Conservation (phyloP, 208 protist genomes). For the Trichomonas tenax region DNA sequence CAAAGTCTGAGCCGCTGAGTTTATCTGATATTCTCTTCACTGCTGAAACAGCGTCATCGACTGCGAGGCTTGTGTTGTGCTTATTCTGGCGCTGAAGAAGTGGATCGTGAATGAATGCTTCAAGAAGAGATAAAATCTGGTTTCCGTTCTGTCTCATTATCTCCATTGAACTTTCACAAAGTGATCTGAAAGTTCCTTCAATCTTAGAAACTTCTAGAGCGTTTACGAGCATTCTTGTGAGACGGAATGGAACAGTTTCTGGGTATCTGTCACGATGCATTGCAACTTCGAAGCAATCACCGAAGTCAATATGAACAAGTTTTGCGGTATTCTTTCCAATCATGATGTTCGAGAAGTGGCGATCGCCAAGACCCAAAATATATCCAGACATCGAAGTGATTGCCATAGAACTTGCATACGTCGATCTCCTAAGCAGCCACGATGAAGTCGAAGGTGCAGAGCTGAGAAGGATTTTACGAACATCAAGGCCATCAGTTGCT, state of each 20-base stretch:
- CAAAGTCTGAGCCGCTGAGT: background rate
- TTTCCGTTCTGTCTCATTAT: background rate
- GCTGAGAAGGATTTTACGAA: background rate
- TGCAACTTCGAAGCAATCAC: constrained; percentile 12
- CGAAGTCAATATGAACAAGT: constrained; percentile 22
- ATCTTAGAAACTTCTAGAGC: background rate
- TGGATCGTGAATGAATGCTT: constrained; percentile 22
- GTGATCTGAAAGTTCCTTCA: background rate
- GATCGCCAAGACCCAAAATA: constrained; percentile 68
- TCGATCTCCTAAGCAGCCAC: background rate
- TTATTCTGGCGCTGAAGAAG: background rate
- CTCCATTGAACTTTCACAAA: background rate
- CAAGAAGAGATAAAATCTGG: background rate
- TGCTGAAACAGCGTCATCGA: background rate
- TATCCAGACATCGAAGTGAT: constrained; percentile 84
- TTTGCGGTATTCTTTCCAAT: constrained; percentile 47
- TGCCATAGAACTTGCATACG: constrained; percentile 56
- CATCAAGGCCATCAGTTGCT: background rate
- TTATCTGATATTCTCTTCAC: background rate
- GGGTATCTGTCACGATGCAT: background rate
- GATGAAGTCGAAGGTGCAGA: background rate
- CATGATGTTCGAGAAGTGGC: constrained; percentile 81
- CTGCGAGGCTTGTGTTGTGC: background rate
- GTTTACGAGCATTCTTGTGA: background rate
- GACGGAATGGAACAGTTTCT: constrained; percentile 1